Evolutionary conservation across 1,284 basidiomycete genomes (phyloP).

Genomic region (Pascua guehoae): DNA sequence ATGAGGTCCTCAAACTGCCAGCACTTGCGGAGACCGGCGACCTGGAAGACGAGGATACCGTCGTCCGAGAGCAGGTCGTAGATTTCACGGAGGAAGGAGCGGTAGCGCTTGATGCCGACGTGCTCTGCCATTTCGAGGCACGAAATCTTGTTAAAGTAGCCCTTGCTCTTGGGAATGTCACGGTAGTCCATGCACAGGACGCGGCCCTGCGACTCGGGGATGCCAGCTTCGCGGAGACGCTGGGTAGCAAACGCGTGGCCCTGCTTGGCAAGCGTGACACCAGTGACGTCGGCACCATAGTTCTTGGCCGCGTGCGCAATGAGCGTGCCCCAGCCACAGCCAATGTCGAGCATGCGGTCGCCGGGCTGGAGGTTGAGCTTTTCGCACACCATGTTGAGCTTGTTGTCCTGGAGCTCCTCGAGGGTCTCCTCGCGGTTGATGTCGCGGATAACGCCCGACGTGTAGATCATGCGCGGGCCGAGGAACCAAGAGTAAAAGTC

Average conservation of each 20-base stretch:
- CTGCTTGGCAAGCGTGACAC: constrained; percentile 86
- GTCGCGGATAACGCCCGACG: constrained; percentile 81
- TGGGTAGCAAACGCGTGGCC: constrained; percentile 91
- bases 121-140: constrained; percentile 99
- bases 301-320: constrained; percentile 95
- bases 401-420: constrained; percentile 98
- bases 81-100: constrained; percentile 81
- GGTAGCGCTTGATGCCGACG: constrained; percentile 92
- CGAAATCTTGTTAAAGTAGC: constrained; percentile 90
- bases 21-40: constrained; percentile 83
- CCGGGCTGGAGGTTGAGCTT: constrained; percentile 83
- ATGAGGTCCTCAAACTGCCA: constrained; percentile 99
- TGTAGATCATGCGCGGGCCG: constrained; percentile 66
- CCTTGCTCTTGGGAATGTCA: constrained; percentile 76
- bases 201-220: constrained; percentile 69
- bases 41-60: constrained; percentile 91
- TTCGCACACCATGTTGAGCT: constrained; percentile 88
- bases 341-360: constrained; percentile 81
- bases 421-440: constrained; percentile 75
- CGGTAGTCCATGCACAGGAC: constrained; percentile 94
- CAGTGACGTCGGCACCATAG: constrained; percentile 89
- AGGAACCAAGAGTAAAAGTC: constrained; percentile 85
- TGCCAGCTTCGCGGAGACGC: constrained; percentile 77
- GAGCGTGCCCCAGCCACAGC: constrained; percentile 98
- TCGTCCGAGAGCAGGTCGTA: constrained; percentile 93